Conservation (phyloP, 2,329 filamentous ascomycete genomes). For the Fusarium sp. region DNA sequence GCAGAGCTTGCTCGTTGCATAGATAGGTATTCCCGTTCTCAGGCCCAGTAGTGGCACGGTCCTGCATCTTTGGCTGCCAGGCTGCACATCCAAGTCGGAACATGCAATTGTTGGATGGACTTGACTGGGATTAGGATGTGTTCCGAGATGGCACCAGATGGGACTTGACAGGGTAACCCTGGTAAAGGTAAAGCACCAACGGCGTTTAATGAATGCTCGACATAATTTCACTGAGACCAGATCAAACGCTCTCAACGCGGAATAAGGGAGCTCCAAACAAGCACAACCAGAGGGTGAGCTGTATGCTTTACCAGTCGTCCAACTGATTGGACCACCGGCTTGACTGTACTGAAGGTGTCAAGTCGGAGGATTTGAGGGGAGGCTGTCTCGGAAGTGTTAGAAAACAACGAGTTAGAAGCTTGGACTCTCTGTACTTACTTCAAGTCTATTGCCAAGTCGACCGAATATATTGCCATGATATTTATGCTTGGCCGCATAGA, state of each 20-base stretch:
- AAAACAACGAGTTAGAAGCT: not conserved
- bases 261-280: not conserved
- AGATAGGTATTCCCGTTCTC: slow-evolving; percentile 3
- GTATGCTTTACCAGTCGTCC: not conserved
- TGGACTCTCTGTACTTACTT: not conserved
- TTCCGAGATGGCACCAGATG: slow-evolving; percentile 30
- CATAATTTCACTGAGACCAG: not conserved
- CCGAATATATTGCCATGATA: not conserved
- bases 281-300: not conserved
- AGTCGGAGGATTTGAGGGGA: not conserved
- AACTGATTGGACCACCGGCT: not conserved
- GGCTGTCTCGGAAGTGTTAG: slow-evolving; percentile 2
- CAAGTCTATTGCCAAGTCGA: not conserved
- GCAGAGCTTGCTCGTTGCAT: slow-evolving; percentile 10
- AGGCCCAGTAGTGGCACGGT: slow-evolving; percentile 21
- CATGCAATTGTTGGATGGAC: slow-evolving; percentile 19
- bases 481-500: not conserved
- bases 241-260: slow-evolving; percentile 1
- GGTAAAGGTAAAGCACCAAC: slow-evolving; percentile 10
- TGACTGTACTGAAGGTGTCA: not conserved
- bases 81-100: slow-evolving; percentile 7
- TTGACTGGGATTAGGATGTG: slow-evolving; percentile 23
- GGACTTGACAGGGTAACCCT: slow-evolving; percentile 31
- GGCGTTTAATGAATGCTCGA: not conserved
- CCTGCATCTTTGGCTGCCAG: slow-evolving; percentile 5